Evolutionary conservation across 2,329 filamentous ascomycete genomes (phyloP).

Genomic region (Metarhizium humberi): DNA sequence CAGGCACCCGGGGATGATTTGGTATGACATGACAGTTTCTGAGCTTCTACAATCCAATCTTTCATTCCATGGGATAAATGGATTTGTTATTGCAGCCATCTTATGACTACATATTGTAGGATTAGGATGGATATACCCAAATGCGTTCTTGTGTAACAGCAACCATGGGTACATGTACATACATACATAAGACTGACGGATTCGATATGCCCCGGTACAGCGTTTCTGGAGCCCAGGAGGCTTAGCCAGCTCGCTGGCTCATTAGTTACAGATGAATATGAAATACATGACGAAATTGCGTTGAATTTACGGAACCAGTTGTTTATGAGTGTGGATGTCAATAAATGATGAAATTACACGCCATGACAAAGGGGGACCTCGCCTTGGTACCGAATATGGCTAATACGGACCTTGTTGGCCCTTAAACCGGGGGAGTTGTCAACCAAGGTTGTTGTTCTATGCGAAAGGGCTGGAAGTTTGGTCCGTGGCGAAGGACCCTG

Average conservation of each 20-base stretch:
- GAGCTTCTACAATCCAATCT: neutral
- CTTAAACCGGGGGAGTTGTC: neutral
- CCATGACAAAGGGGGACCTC: neutral
- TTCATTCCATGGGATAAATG: neutral
- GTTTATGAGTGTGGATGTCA: neutral
- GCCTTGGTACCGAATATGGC: neutral
- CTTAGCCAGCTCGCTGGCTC: neutral
- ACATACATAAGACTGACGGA: neutral
- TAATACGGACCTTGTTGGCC: too few relatives aligned
- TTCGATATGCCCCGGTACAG: neutral
- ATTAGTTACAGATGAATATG: neutral
- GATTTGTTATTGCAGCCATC: neutral
- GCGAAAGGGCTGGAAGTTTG: too few relatives aligned
- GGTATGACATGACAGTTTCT: neutral
- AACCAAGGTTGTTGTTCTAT: too few relatives aligned
- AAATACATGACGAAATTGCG: neutral
- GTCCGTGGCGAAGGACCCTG: too few relatives aligned
- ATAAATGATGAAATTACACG: neutral
- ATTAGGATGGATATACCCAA: slow-evolving; percentile 24
- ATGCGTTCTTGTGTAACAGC: slow-evolving; percentile 5
- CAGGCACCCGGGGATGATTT: neutral
- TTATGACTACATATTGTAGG: slow-evolving; percentile 1
- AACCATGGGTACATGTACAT: neutral
- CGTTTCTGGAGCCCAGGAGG: neutral
- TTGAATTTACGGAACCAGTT: neutral